Evolutionary conservation across 2,329 filamentous ascomycete genomes (phyloP), one percentile per base, ranked within the genome.

Genomic region (Fusarium veterinarium): DNA sequence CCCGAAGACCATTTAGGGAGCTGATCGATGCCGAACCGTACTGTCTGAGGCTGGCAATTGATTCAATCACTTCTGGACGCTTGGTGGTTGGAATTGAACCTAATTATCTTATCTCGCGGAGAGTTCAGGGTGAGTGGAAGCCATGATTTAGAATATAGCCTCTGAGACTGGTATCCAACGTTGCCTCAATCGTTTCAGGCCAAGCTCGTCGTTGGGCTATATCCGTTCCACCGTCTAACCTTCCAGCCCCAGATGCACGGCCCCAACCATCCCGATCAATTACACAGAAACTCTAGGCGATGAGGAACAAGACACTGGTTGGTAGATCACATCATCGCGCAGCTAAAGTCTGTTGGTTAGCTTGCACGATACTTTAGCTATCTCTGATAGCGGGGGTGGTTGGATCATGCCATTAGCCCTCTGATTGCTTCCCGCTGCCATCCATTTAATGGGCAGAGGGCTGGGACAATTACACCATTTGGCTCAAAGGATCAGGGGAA

Each of bases 281-380:
- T 60, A 74, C 40, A 64, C 67, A 65, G 35, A 69, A 59, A 67
- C 58, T 65, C 56, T 71, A 35, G 52, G 53, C 38, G 55, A 57
- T 19, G 56, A 69, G 67, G 73, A 73, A 70, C 62, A 75, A 75
- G 65, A 75, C 61, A 57, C 17, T 52, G 31, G 31, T 20, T 20
- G 48, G 12, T 28, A 28, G 19, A 74, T 76, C 70, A 66, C 74
- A 75, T 77, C 72, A 77, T 74, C 64, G 51, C 56, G 74, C 74
- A 67, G 60, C 67, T 72, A 73, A 45, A 63, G 60, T 60, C n/a
- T 60, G 57, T 49, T 67, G 49, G 38, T 60, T 74, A 75, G 66
- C 37, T 19, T 48, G 60, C 20, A 60, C 33, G 61, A 70, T 53
- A 61, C 59, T 62, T 60, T n/a, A 37, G 46, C 35, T 49, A 53